Base-by-base conservation (phyloP, 768 basidiomycete genomes). In the Ramaria sp. region DNA sequence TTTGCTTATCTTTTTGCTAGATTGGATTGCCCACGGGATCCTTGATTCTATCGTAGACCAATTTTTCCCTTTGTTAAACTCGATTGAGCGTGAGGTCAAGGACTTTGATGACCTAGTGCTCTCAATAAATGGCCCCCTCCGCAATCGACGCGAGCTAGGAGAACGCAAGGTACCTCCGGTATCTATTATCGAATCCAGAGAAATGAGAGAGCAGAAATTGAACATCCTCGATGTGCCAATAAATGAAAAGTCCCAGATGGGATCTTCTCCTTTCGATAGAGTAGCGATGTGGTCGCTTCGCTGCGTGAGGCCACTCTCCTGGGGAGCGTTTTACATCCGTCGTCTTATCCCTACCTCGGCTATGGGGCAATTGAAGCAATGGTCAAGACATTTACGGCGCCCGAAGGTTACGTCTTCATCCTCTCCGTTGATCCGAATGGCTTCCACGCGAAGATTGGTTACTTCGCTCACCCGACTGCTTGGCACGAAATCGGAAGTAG, bases 21-120 rank as follows among this genome's bases (percentile, higher is more conserved):
- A 93, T 66, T 95, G 91, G 91, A 89, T 97, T 61, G 91, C 91
- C 0, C 92, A 97, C 68, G 88, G 85, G 20, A 77, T 96, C 54
- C 73, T 97, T 61, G 94, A 96, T 65, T 94, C 91, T 1, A 83
- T 97, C 53, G 92, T 97, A 20, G 93, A 97, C 66, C 86, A 89
- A 0, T 94, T 94, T 71, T 91, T 92, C 67, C 91, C 91, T 1
- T 77, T 91, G 58, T 72, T 93, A 58, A 78, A 84, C 61, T 82
- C 83, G 58, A 85, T 96, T 38, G 90, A 90, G 64, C 75, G 75
- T 48, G 93, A 95, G 65, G 84, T 91, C 2, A 76, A 82, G 59
- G 80, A 80, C 17, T 83, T 94, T 53, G 91, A 94, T 63, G 74
- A 79, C 12, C 68, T 88, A 39, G 81, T 93, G 7, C 39, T 60